Evolutionary conservation across 345 rosid genomes (phyloP), one percentile per base, ranked within the genome.

Genomic region (Eucalyptus lansdowneana): DNA sequence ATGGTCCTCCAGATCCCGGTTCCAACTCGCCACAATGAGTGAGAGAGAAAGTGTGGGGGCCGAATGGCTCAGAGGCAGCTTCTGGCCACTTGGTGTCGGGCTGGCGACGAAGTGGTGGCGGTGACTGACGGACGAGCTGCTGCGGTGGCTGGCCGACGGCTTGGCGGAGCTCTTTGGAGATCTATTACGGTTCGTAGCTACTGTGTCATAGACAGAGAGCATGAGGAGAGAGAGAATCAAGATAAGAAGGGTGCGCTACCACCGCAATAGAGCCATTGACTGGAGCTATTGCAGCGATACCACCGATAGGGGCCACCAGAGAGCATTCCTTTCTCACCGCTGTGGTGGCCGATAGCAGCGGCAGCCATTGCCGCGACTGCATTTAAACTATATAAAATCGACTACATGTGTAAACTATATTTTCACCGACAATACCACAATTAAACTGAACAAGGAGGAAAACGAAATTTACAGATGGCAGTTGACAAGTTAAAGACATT

Each of bases 211-310:
- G 69, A 60, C 0, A 1, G 2, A 5, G 14, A 60, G 16, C 0
- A 3, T 2, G n/a, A 25, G 67, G 40, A 40, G 44, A 8, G 45
- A 44, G 45, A 44, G 9, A 44, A 2, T 42, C 2, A 44, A 8
- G 45, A 44, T 44, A 9, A 44, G 45, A 7, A 44, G 45, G 45
- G 45, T 44, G 45, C 45, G 1, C 1, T 8, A 44, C 9, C 45
- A 44, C 45, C 45, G 2, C 44, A 44, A 1, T 8, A 44, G 9
- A 7, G 45, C 1, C 3, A 44, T 42, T 6, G 44, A 42, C 44
- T 2, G 44, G 2, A 1, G 45, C 45, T 44, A 44, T 44, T 8
- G 44, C 44, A 0, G 44, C 0, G 1, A 42, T 44, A 44, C 0
- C 2, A 44, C 9, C 45, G 2, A 42, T 44, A 44, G 45, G n/a